These are phyloP conservation scores for Mycosarcoma mackinlayi DNA, from an alignment of 1,284 basidiomycete genomes.

Conservation along the genomic window DNA sequence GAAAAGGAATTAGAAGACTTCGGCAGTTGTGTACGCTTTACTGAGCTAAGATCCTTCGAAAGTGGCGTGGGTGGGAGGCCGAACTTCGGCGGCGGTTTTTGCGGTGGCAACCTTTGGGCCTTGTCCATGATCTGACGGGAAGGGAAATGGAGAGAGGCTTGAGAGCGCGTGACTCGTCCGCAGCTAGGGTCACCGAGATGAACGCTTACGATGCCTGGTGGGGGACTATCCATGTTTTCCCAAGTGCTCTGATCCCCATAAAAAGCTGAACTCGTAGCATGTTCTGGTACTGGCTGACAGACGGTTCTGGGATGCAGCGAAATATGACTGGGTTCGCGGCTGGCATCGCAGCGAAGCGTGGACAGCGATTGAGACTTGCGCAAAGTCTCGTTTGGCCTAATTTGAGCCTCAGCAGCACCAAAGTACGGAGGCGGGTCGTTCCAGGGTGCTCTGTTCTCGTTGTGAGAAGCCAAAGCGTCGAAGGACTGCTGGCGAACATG, in stretches of 20 bases:
- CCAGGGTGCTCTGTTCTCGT: not conserved
- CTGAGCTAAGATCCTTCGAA: not conserved
- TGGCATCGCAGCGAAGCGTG: slow-evolving; percentile 15
- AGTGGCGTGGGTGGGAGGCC: slow-evolving; percentile 29
- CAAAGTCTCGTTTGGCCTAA: slow-evolving; percentile 1
- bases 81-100: slow-evolving; percentile 37
- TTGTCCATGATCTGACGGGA: slow-evolving; percentile 13
- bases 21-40: not conserved
- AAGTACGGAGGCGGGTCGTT: slow-evolving; percentile 21
- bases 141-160: slow-evolving; percentile 2
- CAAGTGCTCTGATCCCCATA: slow-evolving; percentile 8
- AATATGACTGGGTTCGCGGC: slow-evolving; percentile 3
- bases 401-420: not conserved
- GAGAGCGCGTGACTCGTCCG: not conserved
- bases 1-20: not conserved
- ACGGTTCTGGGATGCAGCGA: not conserved
- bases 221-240: slow-evolving; percentile 6
- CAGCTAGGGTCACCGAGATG: slow-evolving; percentile 11
- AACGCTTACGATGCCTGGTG: slow-evolving; percentile 16
- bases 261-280: not conserved
- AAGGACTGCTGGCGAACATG: not conserved
- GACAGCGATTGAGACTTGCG: slow-evolving; percentile 30
- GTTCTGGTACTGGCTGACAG: not conserved
- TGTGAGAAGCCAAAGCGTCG: not conserved
- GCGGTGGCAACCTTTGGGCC: slow-evolving; percentile 25